Evolutionary conservation across 495 filamentous ascomycete species (phyloP).

Genomic region (Hypoxylon rickii): DNA sequence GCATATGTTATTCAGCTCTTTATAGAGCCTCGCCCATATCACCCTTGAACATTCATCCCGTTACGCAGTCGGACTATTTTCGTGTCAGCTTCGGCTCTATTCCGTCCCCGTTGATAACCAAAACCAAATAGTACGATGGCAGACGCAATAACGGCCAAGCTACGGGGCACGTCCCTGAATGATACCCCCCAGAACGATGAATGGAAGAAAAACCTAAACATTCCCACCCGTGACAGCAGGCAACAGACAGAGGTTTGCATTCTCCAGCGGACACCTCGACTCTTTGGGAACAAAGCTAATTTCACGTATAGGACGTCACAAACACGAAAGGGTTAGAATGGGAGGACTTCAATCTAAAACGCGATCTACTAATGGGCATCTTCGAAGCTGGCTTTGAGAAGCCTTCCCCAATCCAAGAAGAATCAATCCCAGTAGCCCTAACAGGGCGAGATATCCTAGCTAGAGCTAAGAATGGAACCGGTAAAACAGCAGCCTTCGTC

Average conservation of each 20-base stretch:
- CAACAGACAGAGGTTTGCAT: slow-evolving; percentile 89
- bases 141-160: slow-evolving; percentile 65
- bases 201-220: slow-evolving; percentile 79
- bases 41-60: not conserved
- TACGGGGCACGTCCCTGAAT: slow-evolving; percentile 72
- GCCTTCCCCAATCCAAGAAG: slow-evolving; percentile 98
- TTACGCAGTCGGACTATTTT: too few species aligned
- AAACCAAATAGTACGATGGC: too few species aligned
- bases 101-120: too few species aligned
- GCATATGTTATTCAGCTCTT: slow-evolving; percentile 2
- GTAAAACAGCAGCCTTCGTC: slow-evolving; percentile 97
- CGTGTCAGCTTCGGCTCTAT: too few species aligned
- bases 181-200: slow-evolving; percentile 62
- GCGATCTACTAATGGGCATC: slow-evolving; percentile 96
- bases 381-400: slow-evolving; percentile 99
- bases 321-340: slow-evolving; percentile 97
- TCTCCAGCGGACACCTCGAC: not conserved
- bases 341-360: slow-evolving; percentile 93
- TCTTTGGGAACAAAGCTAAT: slow-evolving; percentile 9
- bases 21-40: slow-evolving; percentile 1
- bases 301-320: slow-evolving; percentile 78
- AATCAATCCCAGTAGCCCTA: slow-evolving; percentile 94
- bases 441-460: slow-evolving; percentile 95
- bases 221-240: slow-evolving; percentile 81
- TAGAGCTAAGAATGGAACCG: slow-evolving; percentile 96